Percentiles rank a stretch among this genome's conserved stretches.
phyloP scores from a whole-genome alignment of 2,329 filamentous ascomycete genomes.

The Colletotrichum aenigma region DNA sequence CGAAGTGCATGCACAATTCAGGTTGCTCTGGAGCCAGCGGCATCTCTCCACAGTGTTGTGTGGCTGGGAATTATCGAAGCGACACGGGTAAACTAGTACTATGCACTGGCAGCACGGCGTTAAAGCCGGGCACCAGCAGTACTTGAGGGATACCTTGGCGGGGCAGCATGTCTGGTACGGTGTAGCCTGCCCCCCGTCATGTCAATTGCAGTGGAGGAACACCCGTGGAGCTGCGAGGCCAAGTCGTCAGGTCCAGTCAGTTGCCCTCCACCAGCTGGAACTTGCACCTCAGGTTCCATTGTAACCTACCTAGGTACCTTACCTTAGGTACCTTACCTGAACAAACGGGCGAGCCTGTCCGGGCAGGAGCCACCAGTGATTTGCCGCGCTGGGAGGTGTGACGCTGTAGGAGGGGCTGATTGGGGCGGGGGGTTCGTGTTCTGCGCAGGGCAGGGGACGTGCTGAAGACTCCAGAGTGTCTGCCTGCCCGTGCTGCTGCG shows the following conservation, averaged over 20 bases:
- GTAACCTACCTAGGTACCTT: not conserved
- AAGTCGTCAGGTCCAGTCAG: not conserved
- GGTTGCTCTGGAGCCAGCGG: not conserved
- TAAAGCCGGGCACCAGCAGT: not conserved
- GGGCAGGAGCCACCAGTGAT: not conserved
- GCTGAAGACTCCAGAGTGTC: not conserved
- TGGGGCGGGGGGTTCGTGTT: not conserved
- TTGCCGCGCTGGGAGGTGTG: not conserved
- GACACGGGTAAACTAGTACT: not conserved
- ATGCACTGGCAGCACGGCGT: not conserved
- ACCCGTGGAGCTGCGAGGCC: not conserved
- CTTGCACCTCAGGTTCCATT: not conserved
- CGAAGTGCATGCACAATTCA: not conserved
- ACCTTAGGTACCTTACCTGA: too few species aligned
- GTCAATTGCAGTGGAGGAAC: not conserved
- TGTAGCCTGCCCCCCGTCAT: not conserved
- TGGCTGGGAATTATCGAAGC: not conserved
- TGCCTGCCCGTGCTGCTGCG: not conserved
- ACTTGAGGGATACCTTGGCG: not conserved
- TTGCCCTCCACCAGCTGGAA: constrained; percentile 15
- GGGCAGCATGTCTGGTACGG: not conserved
- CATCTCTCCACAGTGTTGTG: not conserved
- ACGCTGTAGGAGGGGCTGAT: constrained; percentile 3
- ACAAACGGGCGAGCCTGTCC: not conserved
- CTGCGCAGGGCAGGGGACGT: not conserved